Conservation (phyloP, 208 protist species). For the Trypanosoma cruzi region DNA sequence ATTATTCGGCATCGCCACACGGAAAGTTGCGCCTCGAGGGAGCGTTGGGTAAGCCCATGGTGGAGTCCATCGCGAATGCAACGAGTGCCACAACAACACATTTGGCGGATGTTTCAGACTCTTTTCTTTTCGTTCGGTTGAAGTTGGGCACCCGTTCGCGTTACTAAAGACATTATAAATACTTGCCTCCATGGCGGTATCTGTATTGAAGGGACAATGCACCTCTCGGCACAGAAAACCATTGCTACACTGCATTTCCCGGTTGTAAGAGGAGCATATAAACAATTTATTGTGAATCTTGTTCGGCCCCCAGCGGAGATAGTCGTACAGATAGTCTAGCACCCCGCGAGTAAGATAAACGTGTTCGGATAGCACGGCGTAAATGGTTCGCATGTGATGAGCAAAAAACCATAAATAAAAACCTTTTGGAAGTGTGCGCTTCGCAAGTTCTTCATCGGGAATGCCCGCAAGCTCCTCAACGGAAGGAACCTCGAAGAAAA, state of each 20-base stretch:
- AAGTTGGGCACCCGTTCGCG: conserved; percentile 44
- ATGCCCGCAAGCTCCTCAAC: conserved; percentile 59
- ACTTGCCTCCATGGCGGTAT: conserved; percentile 53
- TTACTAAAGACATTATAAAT: conserved; percentile 66
- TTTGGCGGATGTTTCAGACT: conserved; percentile 30
- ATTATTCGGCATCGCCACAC: conserved; percentile 71
- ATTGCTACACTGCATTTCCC: conserved; percentile 46
- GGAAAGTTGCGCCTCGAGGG: conserved; percentile 48
- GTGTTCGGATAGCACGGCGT: conserved; percentile 57
- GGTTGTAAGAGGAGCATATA: conserved; percentile 61
- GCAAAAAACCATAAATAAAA: conserved; percentile 79
- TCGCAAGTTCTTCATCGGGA: conserved; percentile 37
- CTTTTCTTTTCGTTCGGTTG: conserved; percentile 14
- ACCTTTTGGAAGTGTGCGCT: conserved; percentile 42
- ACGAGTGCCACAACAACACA: conserved; percentile 58
- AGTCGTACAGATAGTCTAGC: conserved; percentile 80
- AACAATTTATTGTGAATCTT: conserved; percentile 78
- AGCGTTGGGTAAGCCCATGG: conserved; percentile 50
- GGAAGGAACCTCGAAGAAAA: conserved; percentile 48
- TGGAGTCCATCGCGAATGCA: conserved; percentile 76
- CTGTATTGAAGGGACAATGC: conserved; percentile 57
- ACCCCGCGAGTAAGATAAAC: conserved; percentile 67
- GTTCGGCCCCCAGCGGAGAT: conserved; percentile 77
- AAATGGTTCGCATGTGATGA: conserved; percentile 75
- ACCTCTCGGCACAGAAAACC: conserved; percentile 76